Base-by-base conservation (phyloP, 129 eudicot species). In the Flaveria brownii region DNA sequence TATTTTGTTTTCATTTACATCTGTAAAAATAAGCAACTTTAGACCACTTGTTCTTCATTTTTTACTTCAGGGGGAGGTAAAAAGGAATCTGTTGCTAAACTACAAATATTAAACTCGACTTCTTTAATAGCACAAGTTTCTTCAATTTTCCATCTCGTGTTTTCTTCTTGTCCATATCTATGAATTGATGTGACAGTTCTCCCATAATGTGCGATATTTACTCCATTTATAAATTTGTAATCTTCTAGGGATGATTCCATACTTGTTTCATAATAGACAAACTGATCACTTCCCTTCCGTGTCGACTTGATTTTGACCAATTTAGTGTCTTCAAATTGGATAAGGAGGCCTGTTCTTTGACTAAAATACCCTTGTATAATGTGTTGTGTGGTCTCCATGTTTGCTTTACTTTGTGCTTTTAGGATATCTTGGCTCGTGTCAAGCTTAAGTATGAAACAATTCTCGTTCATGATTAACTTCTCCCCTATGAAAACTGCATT, bases 311-410 rank as follows among this genome's bases (percentile, higher is more conserved):
- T 87, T 15, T 80, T 81, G 68, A 91, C 91, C 52, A 91, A 54
- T 55, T 89, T 89, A n/a, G 96, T 84, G 80, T 91, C 97, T 72
- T 89, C 92, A 26, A 91, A 89, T 70, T 91, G 87, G 16, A 85
- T 70, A 6, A 91, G 80, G 14, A 91, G 96, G n/a, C 97, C 97
- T 3, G 97, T 87, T 55, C 87, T 61, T 74, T 91, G 97, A 85
- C 97, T 91, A 72, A 91, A 89, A 84, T 85, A 80, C 1, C 97
- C 96, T 86, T 88, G 87, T 56, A 91, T 82, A 12, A 86, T 87
- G 84, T 91, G 97, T 83, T 87, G 84, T 6, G 87, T 83, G 17
- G 81, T 55, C 65, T 91, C 96, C 5, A 90, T 91, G 90, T 91
- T 81, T 5, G 85, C 45, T 17, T 85, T 89, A 68, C 90, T 78